A percentile compares a stretch with the other conserved stretches of the same genome.
phyloP scores from a whole-genome alignment of 805 yeast species.

The Wickerhamiella spandovensis region DNA sequence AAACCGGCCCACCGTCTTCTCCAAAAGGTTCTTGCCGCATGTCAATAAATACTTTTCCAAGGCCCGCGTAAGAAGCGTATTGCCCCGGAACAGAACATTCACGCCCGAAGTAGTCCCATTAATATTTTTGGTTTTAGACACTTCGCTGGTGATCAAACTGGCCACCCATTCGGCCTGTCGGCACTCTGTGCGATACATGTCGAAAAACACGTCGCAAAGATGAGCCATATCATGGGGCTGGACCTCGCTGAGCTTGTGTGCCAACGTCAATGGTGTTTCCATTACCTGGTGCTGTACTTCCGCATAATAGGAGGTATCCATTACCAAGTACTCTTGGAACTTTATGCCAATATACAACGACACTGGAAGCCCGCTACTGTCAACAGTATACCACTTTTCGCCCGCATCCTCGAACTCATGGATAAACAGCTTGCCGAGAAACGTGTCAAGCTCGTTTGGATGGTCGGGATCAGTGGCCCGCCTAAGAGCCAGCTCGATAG shows the following conservation, averaged over 20 bases:
- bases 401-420: constrained; percentile 7
- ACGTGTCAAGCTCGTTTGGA: constrained; percentile 6
- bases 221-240: constrained; percentile 5
- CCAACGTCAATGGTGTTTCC: constrained; percentile 22
- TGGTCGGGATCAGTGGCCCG: constrained; percentile 7
- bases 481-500: constrained; percentile 14
- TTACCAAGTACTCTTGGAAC: constrained; percentile 18
- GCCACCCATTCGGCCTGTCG: constrained; percentile 63
- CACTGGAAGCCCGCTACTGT: neutral
- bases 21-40: constrained; percentile 68
- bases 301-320: constrained; percentile 47
- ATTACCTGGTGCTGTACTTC: constrained; percentile 48
- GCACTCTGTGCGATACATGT: constrained; percentile 59
- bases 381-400: neutral
- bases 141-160: constrained; percentile 53
- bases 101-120: constrained; percentile 18
- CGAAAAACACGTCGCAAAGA: constrained; percentile 36
- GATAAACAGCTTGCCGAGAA: constrained; percentile 11
- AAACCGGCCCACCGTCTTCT: constrained; percentile 57
- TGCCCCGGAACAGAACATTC: constrained; percentile 69
- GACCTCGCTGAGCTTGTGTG: constrained; percentile 27
- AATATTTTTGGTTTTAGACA: constrained; percentile 21
- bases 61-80: constrained; percentile 68
- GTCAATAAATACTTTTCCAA: constrained; percentile 64
- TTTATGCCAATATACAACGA: constrained; percentile 19